Base-by-base conservation (phyloP, 2,329 filamentous ascomycete genomes). In the Cladosporium sp. region DNA sequence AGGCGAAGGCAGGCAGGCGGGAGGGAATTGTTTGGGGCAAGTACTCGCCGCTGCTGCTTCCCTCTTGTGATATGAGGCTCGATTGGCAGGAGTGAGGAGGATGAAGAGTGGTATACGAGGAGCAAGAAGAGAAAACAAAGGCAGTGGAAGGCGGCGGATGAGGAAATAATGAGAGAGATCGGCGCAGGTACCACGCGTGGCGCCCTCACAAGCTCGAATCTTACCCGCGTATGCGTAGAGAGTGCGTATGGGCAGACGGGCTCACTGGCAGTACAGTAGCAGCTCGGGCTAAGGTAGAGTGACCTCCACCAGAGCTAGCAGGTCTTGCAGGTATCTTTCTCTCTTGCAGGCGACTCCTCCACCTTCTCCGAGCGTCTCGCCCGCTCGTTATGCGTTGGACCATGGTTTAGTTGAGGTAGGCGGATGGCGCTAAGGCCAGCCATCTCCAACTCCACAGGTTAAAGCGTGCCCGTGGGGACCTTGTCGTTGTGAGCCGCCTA, bases 101-200 rank as follows among this genome's bases (percentile, higher is more conserved):
- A 5, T n/a, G 15, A 6, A 25, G 27, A 48, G 30, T 40, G 45
- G 36, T 20, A 16, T 13, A 33, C 43, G 18, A 29, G 8, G 45
- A 16, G 43, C 13, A 18, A 15, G 38, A 32, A 35, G 36, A 25
- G 27, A 22, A 16, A 40, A 40, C n/a, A 22, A 35, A 13, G 30
- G 22, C 33, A 47, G 27, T 32, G 36, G 43, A 39, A 47, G 43
- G 35, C 35, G 43, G 43, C 35, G 43, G 43, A 33, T 22, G 36
- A 35, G 45, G 15, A 25, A 38, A 47, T 35, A 47, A 47, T 35
- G 32, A 15, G 35, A 38, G 22, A n/a, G 16, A 22, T 32, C 7
- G 41, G 45, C 45, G 36, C 43, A 48, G 36, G 36, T 48, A 48
- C 45, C 45, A 48, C 36, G 36, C 36, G 32, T 27, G 43, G 43